Percentiles rank a stretch among this genome's conserved stretches.
Evolutionary conservation across 257 asterid species (phyloP).

Genomic region (Linaria vulgaris): DNA sequence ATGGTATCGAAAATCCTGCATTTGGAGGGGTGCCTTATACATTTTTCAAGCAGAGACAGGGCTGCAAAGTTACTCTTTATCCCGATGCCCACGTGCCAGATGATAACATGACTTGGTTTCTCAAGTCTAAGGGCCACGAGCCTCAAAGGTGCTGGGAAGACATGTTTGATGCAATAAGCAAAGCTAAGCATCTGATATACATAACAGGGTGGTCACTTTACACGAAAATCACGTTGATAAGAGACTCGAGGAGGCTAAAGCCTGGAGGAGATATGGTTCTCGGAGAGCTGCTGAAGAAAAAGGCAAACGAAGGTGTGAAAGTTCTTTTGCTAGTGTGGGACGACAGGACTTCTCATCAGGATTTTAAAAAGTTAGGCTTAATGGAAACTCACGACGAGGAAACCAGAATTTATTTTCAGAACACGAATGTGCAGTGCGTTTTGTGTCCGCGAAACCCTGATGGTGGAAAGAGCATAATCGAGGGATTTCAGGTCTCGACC

Average conservation of each 20-base stretch:
- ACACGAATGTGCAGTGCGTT: constrained; percentile 64
- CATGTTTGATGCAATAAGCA: constrained; percentile 55
- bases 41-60: constrained; percentile 66
- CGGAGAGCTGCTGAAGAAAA: constrained; percentile 67
- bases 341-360: constrained; percentile 60
- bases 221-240: constrained; percentile 51
- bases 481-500: constrained; percentile 65
- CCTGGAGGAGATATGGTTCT: constrained; percentile 55
- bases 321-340: constrained; percentile 90
- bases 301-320: constrained; percentile 73
- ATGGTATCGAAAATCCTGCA: constrained; percentile 46
- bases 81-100: constrained; percentile 70
- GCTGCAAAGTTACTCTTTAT: constrained; percentile 61
- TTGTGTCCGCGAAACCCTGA: constrained; percentile 82
- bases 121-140: constrained; percentile 33
- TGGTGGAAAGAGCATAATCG: constrained; percentile 45
- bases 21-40: constrained; percentile 66
- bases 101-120: constrained; percentile 37
- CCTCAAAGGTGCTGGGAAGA: constrained; percentile 87
- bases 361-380: constrained; percentile 57
- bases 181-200: constrained; percentile 70
- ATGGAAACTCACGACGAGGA: constrained; percentile 93
- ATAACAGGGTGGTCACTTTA: constrained; percentile 84
- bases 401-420: constrained; percentile 49
- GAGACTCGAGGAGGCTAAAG: constrained; percentile 55